phyloP scores from a whole-genome alignment of 768 basidiomycete genomes.

The Agrocybe pediades region DNA sequence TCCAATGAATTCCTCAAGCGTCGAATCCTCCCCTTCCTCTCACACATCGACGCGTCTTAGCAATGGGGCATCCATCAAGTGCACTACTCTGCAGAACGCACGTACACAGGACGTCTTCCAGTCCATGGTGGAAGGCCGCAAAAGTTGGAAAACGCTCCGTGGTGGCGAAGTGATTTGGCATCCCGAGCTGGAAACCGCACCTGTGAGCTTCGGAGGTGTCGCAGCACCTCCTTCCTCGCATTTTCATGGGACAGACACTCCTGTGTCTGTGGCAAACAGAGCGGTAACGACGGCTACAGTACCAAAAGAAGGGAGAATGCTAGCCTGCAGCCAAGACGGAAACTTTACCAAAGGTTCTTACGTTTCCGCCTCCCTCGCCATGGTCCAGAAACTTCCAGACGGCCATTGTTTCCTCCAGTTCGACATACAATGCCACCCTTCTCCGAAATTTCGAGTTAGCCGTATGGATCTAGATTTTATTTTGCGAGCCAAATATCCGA shows the following conservation, averaged over 20 bases:
- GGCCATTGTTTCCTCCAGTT: constrained; percentile 13
- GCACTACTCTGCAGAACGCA: constrained; percentile 31
- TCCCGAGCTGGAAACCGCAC: constrained; percentile 73
- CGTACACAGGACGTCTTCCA: constrained; percentile 61
- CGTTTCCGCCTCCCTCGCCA: constrained; percentile 12
- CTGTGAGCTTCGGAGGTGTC: constrained; percentile 60
- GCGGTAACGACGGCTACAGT: too few relatives aligned
- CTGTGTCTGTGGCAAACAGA: too few relatives aligned
- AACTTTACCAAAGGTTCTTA: constrained; percentile 11
- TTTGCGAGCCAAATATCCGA: background rate
- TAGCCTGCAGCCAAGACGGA: too few relatives aligned
- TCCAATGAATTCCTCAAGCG: constrained; percentile 22
- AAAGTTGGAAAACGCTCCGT: constrained; percentile 75
- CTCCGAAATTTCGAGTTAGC: constrained; percentile 7
- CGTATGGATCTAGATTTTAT: constrained; percentile 12
- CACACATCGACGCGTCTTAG: constrained; percentile 19
- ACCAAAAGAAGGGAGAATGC: constrained; percentile 11
- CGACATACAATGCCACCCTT: constrained; percentile 17
- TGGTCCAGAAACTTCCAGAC: constrained; percentile 13
- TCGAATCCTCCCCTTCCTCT: constrained; percentile 19
- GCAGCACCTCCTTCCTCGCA: constrained; percentile 6
- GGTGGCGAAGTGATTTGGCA: constrained; percentile 82
- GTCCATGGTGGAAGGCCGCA: constrained; percentile 66
- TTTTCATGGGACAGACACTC: too few relatives aligned
- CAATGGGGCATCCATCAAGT: constrained; percentile 24